Evolutionary conservation across 208 protist genomes (phyloP).

Genomic region (Dictyostelium gargantuum): DNA sequence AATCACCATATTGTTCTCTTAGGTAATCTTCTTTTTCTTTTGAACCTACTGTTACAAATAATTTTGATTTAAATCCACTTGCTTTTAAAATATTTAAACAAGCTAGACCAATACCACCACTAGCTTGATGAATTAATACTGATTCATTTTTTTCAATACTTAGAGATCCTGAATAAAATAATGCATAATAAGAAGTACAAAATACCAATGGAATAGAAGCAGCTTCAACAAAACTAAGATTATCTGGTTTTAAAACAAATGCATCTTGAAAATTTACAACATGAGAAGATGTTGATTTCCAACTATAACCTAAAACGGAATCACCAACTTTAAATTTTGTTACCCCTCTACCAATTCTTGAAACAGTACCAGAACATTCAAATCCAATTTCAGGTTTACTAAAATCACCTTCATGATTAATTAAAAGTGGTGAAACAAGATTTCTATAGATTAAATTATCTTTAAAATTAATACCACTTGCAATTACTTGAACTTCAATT

Average conservation of each 20-base stretch:
- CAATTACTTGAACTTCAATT: slow-evolving; percentile 19
- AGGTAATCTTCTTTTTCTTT: slow-evolving; percentile 71
- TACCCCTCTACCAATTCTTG: slow-evolving; percentile 65
- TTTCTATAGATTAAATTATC: slow-evolving; percentile 14
- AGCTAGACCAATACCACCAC: slow-evolving; percentile 13
- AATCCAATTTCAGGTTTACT: slow-evolving; percentile 65
- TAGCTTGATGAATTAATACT: slow-evolving; percentile 16
- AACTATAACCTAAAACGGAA: slow-evolving; percentile 18
- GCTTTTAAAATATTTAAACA: slow-evolving; percentile 35
- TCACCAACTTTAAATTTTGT: slow-evolving; percentile 75
- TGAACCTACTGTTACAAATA: slow-evolving; percentile 66
- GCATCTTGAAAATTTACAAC: background rate
- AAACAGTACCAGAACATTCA: slow-evolving; percentile 80
- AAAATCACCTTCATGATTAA: slow-evolving; percentile 37
- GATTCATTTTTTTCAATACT: background rate
- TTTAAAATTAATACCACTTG: slow-evolving; percentile 17
- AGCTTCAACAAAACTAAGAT: slow-evolving; percentile 18
- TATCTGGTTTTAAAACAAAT: slow-evolving; percentile 67
- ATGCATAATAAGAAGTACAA: background rate
- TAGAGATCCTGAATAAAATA: background rate
- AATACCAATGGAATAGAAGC: background rate
- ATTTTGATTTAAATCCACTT: background rate
- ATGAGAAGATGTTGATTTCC: slow-evolving; percentile 5
- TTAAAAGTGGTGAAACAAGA: background rate
- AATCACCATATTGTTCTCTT: background rate